phyloP scores from a whole-genome alignment of 208 protist genomes.

The Acanthamoeba divionensis region DNA sequence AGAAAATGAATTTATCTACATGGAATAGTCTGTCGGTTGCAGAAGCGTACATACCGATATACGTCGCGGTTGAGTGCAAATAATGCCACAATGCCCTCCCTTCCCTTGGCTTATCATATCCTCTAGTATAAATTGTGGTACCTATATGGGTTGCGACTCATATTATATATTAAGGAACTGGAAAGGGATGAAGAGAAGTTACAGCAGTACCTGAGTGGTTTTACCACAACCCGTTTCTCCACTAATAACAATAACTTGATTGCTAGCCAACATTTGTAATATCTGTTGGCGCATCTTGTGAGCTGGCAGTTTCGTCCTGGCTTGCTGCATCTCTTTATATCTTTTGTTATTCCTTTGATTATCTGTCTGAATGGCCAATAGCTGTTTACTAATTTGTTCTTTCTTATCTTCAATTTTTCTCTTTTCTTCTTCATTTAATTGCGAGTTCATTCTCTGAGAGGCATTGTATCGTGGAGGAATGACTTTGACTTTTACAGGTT shows the following conservation, averaged over 20 bases:
- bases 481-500: too few relatives aligned
- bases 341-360: not conserved
- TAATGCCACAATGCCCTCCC: slow-evolving; percentile 54
- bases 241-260: slow-evolving; percentile 88
- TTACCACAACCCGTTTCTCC: slow-evolving; percentile 96
- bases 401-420: not conserved
- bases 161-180: not conserved
- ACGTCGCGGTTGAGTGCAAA: slow-evolving; percentile 62
- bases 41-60: slow-evolving; percentile 63
- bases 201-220: slow-evolving; percentile 94
- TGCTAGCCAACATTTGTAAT: not conserved
- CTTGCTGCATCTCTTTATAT: not conserved
- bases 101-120: not conserved
- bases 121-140: slow-evolving; percentile 93
- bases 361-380: too few relatives aligned
- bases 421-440: not conserved
- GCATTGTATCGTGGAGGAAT: too few relatives aligned
- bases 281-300: not conserved
- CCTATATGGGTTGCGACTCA: slow-evolving; percentile 77
- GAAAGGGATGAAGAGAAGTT: slow-evolving; percentile 82
- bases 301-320: not conserved
- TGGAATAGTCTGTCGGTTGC: slow-evolving; percentile 51
- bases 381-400: not conserved
- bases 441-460: too few relatives aligned
- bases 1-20: slow-evolving; percentile 85